These are phyloP conservation scores for Phytophthora chlamydospora DNA, from an alignment of 352 stramenopile genomes.

Conservation along the genomic window DNA sequence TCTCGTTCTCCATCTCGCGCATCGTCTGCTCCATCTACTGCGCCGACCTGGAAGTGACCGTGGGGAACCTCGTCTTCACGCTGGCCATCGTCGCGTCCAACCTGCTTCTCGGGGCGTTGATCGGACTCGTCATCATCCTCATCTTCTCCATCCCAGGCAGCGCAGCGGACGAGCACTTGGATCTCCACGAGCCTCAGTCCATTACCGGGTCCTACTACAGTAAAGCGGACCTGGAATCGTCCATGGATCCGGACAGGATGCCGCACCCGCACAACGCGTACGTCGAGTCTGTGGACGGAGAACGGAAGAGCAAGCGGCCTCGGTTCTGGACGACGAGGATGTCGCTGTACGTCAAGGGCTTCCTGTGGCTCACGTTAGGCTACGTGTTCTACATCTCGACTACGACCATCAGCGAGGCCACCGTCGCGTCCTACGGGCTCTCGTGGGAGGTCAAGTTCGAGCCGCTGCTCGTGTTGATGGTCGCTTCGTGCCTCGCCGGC, in stretches of 20 bases:
- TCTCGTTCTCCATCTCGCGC: conserved; percentile 71
- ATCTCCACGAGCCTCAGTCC: conserved; percentile 29
- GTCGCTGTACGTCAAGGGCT: conserved; percentile 66
- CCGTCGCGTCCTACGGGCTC: conserved; percentile 49
- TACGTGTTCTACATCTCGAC: conserved; percentile 70
- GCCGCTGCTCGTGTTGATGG: conserved; percentile 71
- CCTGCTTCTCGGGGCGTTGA: conserved; percentile 47
- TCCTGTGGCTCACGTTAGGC: conserved; percentile 66
- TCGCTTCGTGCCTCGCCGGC: conserved; percentile 64
- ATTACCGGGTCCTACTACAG: conserved; percentile 16
- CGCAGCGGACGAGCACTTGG: conserved; percentile 39
- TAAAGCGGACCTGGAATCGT: conserved; percentile 32
- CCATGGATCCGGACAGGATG: conserved; percentile 32
- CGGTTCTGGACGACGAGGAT: conserved; percentile 32
- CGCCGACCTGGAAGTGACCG: conserved; percentile 53
- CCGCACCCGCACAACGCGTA: conserved; percentile 67
- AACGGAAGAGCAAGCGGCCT: conserved; percentile 15
- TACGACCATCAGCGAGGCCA: conserved; percentile 49
- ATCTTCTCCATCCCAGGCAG: conserved; percentile 70
- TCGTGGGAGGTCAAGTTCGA: conserved; percentile 79
- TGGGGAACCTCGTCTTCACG: conserved; percentile 63
- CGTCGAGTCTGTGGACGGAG: conserved; percentile 36
- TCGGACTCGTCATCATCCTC: conserved; percentile 55
- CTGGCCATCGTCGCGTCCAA: conserved; percentile 61
- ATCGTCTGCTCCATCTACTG: conserved; percentile 72